Percentiles rank a stretch among this genome's conserved stretches.
Evolutionary conservation across 805 yeast genomes (phyloP).

Genomic region (Monosporozyma unispora): DNA sequence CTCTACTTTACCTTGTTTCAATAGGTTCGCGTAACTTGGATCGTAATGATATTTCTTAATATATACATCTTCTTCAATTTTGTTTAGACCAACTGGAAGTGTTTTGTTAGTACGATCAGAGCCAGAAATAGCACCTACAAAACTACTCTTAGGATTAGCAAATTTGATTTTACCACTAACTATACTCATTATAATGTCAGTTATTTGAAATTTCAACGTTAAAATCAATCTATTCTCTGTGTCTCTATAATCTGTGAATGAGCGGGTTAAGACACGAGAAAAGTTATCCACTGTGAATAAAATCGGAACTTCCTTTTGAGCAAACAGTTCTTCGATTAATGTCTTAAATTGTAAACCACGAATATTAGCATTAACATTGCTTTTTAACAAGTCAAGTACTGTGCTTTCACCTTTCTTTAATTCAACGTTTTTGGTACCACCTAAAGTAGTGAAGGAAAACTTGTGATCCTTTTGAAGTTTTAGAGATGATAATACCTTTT

Average conservation of each 20-base stretch:
- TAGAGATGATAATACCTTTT: slow-evolving; percentile 30
- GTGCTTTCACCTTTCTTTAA: slow-evolving; percentile 26
- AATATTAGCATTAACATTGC: slow-evolving; percentile 32
- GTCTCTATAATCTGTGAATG: slow-evolving; percentile 53
- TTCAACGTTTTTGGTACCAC: slow-evolving; percentile 20
- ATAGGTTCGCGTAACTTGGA: slow-evolving; percentile 40
- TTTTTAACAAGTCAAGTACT: slow-evolving; percentile 36
- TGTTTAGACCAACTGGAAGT: slow-evolving; percentile 49
- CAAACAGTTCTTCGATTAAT: slow-evolving; percentile 46
- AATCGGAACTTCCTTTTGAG: slow-evolving; percentile 47
- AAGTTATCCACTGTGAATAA: slow-evolving; percentile 67
- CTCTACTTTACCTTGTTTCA: slow-evolving; percentile 33
- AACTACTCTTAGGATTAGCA: slow-evolving; percentile 44
- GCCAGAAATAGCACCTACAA: slow-evolving; percentile 56
- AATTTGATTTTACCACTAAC: slow-evolving; percentile 47
- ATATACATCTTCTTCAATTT: slow-evolving; percentile 48
- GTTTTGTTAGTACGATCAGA: slow-evolving; percentile 45
- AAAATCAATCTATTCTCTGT: slow-evolving; percentile 47
- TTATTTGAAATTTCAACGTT: slow-evolving; percentile 54
- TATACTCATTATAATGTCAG: slow-evolving; percentile 45
- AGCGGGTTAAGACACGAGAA: slow-evolving; percentile 47
- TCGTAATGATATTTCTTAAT: slow-evolving; percentile 43
- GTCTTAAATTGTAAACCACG: slow-evolving; percentile 42
- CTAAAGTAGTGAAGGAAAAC: slow-evolving; percentile 27
- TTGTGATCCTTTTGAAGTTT: slow-evolving; percentile 29